A percentile compares a stretch with the other conserved stretches of the same genome.
Evolutionary conservation across 1,284 basidiomycete genomes (phyloP).

Genomic region (Vanrija sp.): DNA sequence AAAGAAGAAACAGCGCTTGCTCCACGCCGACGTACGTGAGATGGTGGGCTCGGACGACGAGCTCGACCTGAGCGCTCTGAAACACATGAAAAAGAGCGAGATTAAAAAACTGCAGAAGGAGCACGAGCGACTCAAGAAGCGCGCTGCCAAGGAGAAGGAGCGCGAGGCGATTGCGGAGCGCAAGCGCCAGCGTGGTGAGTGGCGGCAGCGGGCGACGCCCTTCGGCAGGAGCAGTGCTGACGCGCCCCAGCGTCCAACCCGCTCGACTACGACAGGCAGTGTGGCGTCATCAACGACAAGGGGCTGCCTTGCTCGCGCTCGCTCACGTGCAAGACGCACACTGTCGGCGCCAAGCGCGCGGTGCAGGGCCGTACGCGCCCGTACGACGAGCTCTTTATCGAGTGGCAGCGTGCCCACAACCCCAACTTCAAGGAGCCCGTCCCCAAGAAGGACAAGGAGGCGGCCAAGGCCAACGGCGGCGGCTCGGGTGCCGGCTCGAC

Average conservation of each 20-base stretch:
- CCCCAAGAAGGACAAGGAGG: constrained; percentile 51
- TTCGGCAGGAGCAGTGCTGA: no score
- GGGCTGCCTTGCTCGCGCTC: constrained; percentile 89
- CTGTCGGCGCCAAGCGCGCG: constrained; percentile 92
- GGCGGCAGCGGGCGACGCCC: not conserved
- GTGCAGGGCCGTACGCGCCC: constrained; percentile 78
- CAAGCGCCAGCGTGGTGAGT: constrained; percentile 64
- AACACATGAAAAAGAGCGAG: constrained; percentile 39
- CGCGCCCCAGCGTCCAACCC: constrained; percentile 54
- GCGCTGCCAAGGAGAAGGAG: constrained; percentile 60
- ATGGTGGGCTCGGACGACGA: constrained; percentile 19
- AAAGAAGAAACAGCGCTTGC: constrained; percentile 36
- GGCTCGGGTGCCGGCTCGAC: constrained; percentile 2
- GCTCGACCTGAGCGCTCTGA: constrained; percentile 20
- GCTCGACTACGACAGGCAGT: constrained; percentile 86
- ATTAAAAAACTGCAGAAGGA: constrained; percentile 42
- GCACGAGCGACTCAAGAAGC: constrained; percentile 56
- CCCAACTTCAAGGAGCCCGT: constrained; percentile 92
- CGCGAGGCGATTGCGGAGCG: constrained; percentile 54
- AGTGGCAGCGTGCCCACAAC: constrained; percentile 89
- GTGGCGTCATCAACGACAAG: constrained; percentile 97
- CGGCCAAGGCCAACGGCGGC: constrained; percentile 1
- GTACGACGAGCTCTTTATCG: constrained; percentile 83
- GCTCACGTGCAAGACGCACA: constrained; percentile 96
- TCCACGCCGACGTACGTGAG: constrained; percentile 47